A percentile compares a stretch with the other conserved stretches of the same genome.
Evolutionary conservation across 305 asterid species (phyloP).

Genomic region (Ajuga reptans): DNA sequence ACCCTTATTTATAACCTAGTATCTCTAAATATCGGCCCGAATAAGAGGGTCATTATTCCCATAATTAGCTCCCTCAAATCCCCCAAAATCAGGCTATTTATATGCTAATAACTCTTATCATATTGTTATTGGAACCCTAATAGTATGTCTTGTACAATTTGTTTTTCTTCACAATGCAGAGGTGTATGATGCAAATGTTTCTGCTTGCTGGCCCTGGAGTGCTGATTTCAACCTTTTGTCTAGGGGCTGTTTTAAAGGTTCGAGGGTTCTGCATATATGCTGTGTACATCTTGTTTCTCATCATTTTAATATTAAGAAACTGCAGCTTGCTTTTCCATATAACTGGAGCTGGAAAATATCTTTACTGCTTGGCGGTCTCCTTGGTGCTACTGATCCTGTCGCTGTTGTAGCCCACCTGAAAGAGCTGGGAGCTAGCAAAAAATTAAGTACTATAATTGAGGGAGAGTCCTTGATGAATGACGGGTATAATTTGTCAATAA

Average conservation of each 20-base stretch:
- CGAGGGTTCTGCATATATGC: constrained; percentile 23
- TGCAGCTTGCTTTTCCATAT: constrained; percentile 82
- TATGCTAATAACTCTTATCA: too few species aligned
- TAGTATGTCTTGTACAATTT: not conserved
- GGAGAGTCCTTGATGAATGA: constrained; percentile 99
- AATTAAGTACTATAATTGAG: constrained; percentile 87
- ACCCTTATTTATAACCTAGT: too few species aligned
- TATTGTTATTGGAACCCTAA: too few species aligned
- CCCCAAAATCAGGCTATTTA: too few species aligned
- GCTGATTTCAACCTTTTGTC: constrained; percentile 73
- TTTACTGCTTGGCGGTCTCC: constrained; percentile 89
- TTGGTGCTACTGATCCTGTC: constrained; percentile 97
- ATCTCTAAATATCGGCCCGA: too few species aligned
- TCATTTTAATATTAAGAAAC: constrained; percentile 27
- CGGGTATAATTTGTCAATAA: constrained; percentile 45
- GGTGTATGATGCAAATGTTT: constrained; percentile 77
- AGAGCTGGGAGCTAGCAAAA: constrained; percentile 96
- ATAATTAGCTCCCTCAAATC: too few species aligned
- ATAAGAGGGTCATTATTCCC: too few species aligned
- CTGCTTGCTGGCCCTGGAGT: constrained; percentile 98
- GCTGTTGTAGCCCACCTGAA: constrained; percentile 95
- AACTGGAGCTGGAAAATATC: constrained; percentile 94
- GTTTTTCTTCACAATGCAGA: constrained; percentile 37
- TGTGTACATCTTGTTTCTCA: constrained; percentile 13
- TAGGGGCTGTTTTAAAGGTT: constrained; percentile 87